A percentile compares a stretch with the other conserved stretches of the same genome.
These are phyloP conservation scores for Brettanomyces anomalus DNA, from an alignment of 805 yeast species.

Conservation along the genomic window DNA sequence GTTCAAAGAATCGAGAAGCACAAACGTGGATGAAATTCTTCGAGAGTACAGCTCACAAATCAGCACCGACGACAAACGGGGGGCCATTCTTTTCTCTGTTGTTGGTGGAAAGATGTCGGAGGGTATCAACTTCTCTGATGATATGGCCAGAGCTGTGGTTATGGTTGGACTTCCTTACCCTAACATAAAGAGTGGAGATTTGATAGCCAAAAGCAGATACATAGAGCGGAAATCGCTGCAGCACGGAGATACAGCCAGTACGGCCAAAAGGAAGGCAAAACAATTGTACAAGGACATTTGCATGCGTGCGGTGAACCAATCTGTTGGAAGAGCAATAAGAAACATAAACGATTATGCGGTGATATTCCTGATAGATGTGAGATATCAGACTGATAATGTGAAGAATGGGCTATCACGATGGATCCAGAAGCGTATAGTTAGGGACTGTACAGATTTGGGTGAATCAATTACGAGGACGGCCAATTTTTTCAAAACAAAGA, in stretches of 20 bases:
- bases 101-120: slow-evolving; percentile 92
- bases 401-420: slow-evolving; percentile 61
- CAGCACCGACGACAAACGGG: slow-evolving; percentile 23
- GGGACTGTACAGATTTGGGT: background rate
- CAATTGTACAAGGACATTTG: slow-evolving; percentile 75
- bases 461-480: slow-evolving; percentile 1
- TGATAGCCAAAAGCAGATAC: slow-evolving; percentile 60
- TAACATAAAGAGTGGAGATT: slow-evolving; percentile 71
- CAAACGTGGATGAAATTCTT: slow-evolving; percentile 38
- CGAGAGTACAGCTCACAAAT: slow-evolving; percentile 41
- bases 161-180: slow-evolving; percentile 91
- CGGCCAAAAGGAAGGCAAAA: slow-evolving; percentile 40
- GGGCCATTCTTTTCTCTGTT: slow-evolving; percentile 71
- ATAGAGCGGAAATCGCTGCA: slow-evolving; percentile 44
- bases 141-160: slow-evolving; percentile 77
- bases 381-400: slow-evolving; percentile 40
- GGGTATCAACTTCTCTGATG: slow-evolving; percentile 86
- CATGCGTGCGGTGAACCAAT: slow-evolving; percentile 86
- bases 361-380: slow-evolving; percentile 59
- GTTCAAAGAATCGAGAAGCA: slow-evolving; percentile 46
- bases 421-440: slow-evolving; percentile 41
- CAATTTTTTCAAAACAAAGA: slow-evolving; percentile 4
- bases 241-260: slow-evolving; percentile 36
- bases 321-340: slow-evolving; percentile 86
- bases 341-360: slow-evolving; percentile 75